Base-by-base conservation (phyloP, 2,329 filamentous ascomycete species). In the Furcasterigmium furcatum region DNA sequence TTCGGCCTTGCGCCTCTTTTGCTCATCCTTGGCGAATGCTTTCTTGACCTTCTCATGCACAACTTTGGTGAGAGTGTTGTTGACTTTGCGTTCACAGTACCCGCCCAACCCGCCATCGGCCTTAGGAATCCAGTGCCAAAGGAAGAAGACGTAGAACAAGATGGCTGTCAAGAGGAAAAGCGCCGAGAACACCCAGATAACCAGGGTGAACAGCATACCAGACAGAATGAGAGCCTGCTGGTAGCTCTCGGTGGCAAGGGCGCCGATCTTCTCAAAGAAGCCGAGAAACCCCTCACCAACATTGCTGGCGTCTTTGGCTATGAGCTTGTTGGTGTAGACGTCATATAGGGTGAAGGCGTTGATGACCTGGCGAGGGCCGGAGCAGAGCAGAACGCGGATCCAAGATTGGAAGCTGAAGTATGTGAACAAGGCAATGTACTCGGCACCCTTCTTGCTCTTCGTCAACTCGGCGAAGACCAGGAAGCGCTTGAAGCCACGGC, bases 31-130 rank as follows among this genome's bases (percentile, higher is more conserved):
- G 43, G 85, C 87, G 21, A 97, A 70, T 1, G 91, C 92, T 64
- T 90, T 91, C 67, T 94, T 90, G 57, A 96, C 88, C 68, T 94
- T 96, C 57, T 75, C 79, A 45, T 84, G 83, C 4, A 97, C 91
- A 53, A 97, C 94, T 55, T 83, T 83, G 59, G 87, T 87, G 54
- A 99, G 76, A 54, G 91, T 78, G 57, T 82, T 85, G 67, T 95
- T 95, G 62, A 96, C 85, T 71, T 97, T 97, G 38, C 91, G 85
- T 50, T 88, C 86, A 63, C 94, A 97, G 69, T 95, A 99, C 21
- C 84, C 84, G 5, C 82, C 82, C 24, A 99, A 75, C 8, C 87
- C 85, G 6, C 90, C 89, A 58, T 96, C 91, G 10, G 82, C 74
- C 29, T 79, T 79, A 2, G 91, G 91, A 50, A 99, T 92, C 67